Evolutionary conservation across 257 asterid species (phyloP), one percentile per base, ranked within the genome.

Genomic region (Eustoma russellianum): DNA sequence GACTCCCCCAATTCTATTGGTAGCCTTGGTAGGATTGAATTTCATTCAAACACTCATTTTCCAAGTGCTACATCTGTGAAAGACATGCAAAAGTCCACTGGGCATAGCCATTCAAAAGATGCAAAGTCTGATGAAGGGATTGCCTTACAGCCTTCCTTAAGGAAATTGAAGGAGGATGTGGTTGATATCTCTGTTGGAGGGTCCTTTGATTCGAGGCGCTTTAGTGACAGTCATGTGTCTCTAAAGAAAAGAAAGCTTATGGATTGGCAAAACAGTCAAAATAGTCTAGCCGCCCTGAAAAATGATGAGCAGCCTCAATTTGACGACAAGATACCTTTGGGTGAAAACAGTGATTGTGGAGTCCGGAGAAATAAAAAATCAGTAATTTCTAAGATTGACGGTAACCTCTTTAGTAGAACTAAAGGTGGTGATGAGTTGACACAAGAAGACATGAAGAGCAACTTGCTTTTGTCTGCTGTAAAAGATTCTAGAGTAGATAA

Each of bases 221-320:
- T 62, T 59, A 68, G 60, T 18, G 63, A 59, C 46, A 54, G 55
- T 48, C 75, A 69, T 62, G 41, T 64, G 46, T 68, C 83, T 65
- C 46, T 61, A 24, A 79, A 79, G 77, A 83, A 71, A 74, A 77
- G 86, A 73, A 81, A 78, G 56, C 53, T 77, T 51, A 78, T 62
- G 77, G 79, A 74, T 70, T 57, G 72, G 68, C 68, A 60, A 60
- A 72, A 53, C 68, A 55, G 68, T 62, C 69, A 61, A 65, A 67
- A 50, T 64, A 48, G 60, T 57, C 33, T 47, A 30, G 75, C 57
- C 53, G 46, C 65, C 16, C 60, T 51, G 50, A 72, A 52, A 53
- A 61, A 55, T 33, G 72, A 60, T 60, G 83, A 53, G 50, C 55
- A 69, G 67, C 63, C 54, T 40, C 61, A 74, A 30, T 62, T 49